Conservation (phyloP, 805 yeast genomes). For the Pichia nanzhaoensis region DNA sequence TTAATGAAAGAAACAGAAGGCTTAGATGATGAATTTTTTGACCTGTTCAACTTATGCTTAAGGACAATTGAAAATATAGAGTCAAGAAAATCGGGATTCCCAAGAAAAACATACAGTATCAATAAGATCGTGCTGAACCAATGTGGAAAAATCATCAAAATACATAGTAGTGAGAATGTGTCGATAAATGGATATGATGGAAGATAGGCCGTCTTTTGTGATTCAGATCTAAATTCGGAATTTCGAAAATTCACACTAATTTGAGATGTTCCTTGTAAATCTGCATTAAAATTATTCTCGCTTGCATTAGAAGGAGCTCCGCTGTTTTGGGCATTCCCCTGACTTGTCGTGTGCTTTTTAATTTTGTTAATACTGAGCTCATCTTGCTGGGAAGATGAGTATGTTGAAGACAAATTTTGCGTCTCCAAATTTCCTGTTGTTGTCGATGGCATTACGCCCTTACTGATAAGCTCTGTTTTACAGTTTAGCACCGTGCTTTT, state of each 20-base stretch:
- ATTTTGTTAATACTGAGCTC: not conserved
- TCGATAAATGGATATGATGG: conserved; percentile 24
- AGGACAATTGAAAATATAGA: conserved; percentile 23
- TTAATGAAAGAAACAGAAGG: conserved; percentile 1
- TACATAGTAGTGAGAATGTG: conserved; percentile 24
- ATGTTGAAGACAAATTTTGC: too few relatives aligned
- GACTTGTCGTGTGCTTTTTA: too few relatives aligned
- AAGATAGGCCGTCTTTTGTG: conserved; percentile 12
- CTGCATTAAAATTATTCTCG: too few relatives aligned
- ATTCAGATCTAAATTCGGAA: not conserved
- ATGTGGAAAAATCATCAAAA: conserved; percentile 24
- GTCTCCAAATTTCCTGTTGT: not conserved
- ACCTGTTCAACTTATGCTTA: conserved; percentile 22
- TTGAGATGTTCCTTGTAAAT: too few relatives aligned
- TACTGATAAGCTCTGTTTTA: too few relatives aligned
- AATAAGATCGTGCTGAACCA: conserved; percentile 22
- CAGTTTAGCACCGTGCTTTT: too few relatives aligned
- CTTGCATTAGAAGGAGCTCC: too few relatives aligned
- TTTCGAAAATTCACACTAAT: too few relatives aligned
- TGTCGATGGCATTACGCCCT: not conserved
- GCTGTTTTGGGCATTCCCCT: too few relatives aligned
- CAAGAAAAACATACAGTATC: conserved; percentile 20
- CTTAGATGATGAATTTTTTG: conserved; percentile 8
- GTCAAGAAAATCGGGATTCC: conserved; percentile 24
- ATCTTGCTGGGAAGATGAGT: too few relatives aligned